Evolutionary conservation across 202 grass and related monocot species (phyloP).

Genomic region (Elaeis oleifera): DNA sequence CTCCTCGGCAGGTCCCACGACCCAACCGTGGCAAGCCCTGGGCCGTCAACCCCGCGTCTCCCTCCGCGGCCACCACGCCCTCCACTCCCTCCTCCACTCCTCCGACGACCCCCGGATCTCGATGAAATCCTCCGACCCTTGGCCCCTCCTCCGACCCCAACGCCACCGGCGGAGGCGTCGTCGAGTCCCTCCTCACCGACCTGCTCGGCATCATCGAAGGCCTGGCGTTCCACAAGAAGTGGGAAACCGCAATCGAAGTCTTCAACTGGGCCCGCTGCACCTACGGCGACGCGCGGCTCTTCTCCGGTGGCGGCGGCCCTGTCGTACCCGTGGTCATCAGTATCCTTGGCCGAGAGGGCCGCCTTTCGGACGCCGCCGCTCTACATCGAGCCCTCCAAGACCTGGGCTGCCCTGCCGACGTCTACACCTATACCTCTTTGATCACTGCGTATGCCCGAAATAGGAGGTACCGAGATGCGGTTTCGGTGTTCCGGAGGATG

Average conservation of each 20-base stretch:
- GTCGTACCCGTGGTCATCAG: slow-evolving; percentile 42
- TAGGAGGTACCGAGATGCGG: slow-evolving; percentile 45
- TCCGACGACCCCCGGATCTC: slow-evolving; percentile 12
- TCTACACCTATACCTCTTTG: slow-evolving; percentile 54
- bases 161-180: neutral
- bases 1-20: slow-evolving; percentile 37
- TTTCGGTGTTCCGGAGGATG: slow-evolving; percentile 54
- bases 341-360: slow-evolving; percentile 35
- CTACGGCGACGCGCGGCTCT: slow-evolving; percentile 36
- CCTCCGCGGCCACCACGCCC: slow-evolving; percentile 42
- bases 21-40: slow-evolving; percentile 27
- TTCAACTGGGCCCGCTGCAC: slow-evolving; percentile 49
- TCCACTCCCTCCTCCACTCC: slow-evolving; percentile 38
- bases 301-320: slow-evolving; percentile 21
- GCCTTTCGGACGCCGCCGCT: slow-evolving; percentile 42
- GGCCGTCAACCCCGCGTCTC: slow-evolving; percentile 46
- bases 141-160: slow-evolving; percentile 7
- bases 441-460: slow-evolving; percentile 52
- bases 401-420: slow-evolving; percentile 24
- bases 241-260: slow-evolving; percentile 32
- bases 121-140: slow-evolving; percentile 31
- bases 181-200: slow-evolving; percentile 32
- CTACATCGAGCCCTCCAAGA: slow-evolving; percentile 25
- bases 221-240: slow-evolving; percentile 37
- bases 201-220: slow-evolving; percentile 34